Evolutionary conservation across 257 asterid genomes (phyloP), one percentile per base, ranked within the genome.

Genomic region (Mentha longifolia): DNA sequence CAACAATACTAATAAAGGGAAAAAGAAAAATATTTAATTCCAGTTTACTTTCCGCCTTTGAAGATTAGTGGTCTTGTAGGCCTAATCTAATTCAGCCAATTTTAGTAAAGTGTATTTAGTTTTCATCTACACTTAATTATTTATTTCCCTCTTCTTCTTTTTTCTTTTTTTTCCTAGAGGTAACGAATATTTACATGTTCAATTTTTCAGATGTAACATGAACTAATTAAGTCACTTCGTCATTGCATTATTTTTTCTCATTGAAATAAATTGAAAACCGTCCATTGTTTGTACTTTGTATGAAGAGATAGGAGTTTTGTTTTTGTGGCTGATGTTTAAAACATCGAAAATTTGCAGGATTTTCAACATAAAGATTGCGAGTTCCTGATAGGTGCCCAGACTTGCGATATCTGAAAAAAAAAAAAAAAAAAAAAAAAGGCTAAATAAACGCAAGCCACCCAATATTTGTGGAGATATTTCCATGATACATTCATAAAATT

Each of bases 361-460:
- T 63, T 63, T 46, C 20, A 33, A 13, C 2, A 3, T 17, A 11
- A 25, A 54, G 66, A 43, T 42, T 60, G 35, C 37, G 41, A 31
- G 31, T 4, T 39, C 51, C 74, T 39, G 74, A 63, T 67, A 35
- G 70, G 58, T 57, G 41, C 19, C 45, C 3, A 14, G 41, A 30
- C 46, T 41, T 41, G 20, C 19, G 20, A 20, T 43, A 73, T 55
- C 30, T 3, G 19, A 69, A 55, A 39, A 45, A 65, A 57, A n/a
- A n/a, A n/a, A n/a, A n/a, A n/a, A n/a, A n/a, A n/a, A n/a, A n/a
- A n/a, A n/a, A n/a, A n/a, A n/a, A n/a, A n/a, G n/a, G 50, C 9
- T n/a, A 45, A 35, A 1, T 45, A 16, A 35, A 64, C 16, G 20
- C 25, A 56, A 70, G 73, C 78, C 78, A 74, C 78, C 73, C 73